Evolutionary conservation across 2,329 filamentous ascomycete genomes (phyloP).

Genomic region (Fusarium haematococcum): DNA sequence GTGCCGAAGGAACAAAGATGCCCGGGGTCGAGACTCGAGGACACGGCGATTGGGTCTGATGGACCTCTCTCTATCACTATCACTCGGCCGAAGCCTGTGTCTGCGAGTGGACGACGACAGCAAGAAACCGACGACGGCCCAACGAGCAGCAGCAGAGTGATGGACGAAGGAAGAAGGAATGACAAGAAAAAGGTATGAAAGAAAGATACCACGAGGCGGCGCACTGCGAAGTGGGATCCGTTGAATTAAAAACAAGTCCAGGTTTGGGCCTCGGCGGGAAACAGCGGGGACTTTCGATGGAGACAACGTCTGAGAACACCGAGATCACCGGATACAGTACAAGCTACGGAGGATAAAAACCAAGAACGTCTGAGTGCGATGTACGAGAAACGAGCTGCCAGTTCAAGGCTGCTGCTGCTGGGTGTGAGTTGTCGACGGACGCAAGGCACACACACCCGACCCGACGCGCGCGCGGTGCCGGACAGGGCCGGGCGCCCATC

Average conservation of each 20-base stretch:
- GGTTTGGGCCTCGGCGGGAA: slow-evolving; percentile 31
- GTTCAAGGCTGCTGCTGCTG: background rate
- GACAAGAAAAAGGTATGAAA: slow-evolving; percentile 20
- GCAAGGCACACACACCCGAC: background rate
- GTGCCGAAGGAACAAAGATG: slow-evolving; percentile 3
- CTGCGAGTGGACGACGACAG: slow-evolving; percentile 22
- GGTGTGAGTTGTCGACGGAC: background rate
- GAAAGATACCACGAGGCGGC: slow-evolving; percentile 27
- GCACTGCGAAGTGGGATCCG: slow-evolving; percentile 26
- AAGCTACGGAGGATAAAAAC: slow-evolving; percentile 9
- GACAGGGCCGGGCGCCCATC: slow-evolving; percentile 28
- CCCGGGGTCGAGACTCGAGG: slow-evolving; percentile 6
- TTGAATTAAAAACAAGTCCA: slow-evolving; percentile 42
- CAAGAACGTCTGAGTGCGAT: slow-evolving; percentile 18
- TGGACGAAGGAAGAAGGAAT: slow-evolving; percentile 12
- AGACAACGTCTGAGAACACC: slow-evolving; percentile 15
- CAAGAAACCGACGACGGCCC: slow-evolving; percentile 5
- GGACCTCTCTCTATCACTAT: slow-evolving; percentile 22
- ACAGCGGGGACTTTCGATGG: slow-evolving; percentile 32
- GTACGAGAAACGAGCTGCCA: slow-evolving; percentile 34
- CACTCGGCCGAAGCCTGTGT: slow-evolving; percentile 31
- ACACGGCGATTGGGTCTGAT: slow-evolving; percentile 5
- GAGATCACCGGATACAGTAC: slow-evolving; percentile 11
- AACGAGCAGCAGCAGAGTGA: slow-evolving; percentile 16
- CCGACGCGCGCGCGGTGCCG: slow-evolving; percentile 7